These are phyloP conservation scores for Podila minutissima DNA, from an alignment of 192 early-diverging fungal genomes.

Conservation along the genomic window DNA sequence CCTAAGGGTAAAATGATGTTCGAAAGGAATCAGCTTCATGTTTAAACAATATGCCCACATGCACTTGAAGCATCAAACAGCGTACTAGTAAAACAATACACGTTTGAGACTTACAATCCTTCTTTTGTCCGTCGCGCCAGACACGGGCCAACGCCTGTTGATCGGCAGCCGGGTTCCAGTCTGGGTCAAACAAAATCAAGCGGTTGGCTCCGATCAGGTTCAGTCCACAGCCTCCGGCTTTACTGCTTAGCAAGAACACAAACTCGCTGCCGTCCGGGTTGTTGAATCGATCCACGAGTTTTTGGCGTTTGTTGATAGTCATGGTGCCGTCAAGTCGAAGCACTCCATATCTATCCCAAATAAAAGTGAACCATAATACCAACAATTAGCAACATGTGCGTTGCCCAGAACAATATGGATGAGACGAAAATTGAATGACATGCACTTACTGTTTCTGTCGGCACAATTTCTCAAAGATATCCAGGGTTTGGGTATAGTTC, in stretches of 20 bases:
- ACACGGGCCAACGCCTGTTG: slow-evolving; percentile 91
- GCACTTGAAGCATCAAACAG: too few relatives aligned
- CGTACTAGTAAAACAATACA: too few relatives aligned
- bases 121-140: slow-evolving; percentile 88
- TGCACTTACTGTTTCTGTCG: slow-evolving; percentile 68
- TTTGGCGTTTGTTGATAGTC: slow-evolving; percentile 91
- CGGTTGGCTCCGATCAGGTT: slow-evolving; percentile 99
- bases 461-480: slow-evolving; percentile 94
- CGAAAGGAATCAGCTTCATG: background rate
- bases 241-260: slow-evolving; percentile 95
- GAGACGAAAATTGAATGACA: background rate
- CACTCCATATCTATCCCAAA: slow-evolving; percentile 64
- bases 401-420: background rate
- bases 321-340: slow-evolving; percentile 94
- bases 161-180: slow-evolving; percentile 99
- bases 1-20: slow-evolving; percentile 55
- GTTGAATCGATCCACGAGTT: slow-evolving; percentile 97
- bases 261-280: slow-evolving; percentile 88
- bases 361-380: background rate
- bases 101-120: slow-evolving; percentile 60
- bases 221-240: slow-evolving; percentile 98
- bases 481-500: slow-evolving; percentile 98
- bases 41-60: too few relatives aligned
- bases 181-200: slow-evolving; percentile 93
- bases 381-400: background rate